A percentile compares a stretch with the other conserved stretches of the same genome.
These are phyloP conservation scores for Oleoguttula mirabilis DNA, from an alignment of 495 filamentous ascomycete species.

Conservation along the genomic window DNA sequence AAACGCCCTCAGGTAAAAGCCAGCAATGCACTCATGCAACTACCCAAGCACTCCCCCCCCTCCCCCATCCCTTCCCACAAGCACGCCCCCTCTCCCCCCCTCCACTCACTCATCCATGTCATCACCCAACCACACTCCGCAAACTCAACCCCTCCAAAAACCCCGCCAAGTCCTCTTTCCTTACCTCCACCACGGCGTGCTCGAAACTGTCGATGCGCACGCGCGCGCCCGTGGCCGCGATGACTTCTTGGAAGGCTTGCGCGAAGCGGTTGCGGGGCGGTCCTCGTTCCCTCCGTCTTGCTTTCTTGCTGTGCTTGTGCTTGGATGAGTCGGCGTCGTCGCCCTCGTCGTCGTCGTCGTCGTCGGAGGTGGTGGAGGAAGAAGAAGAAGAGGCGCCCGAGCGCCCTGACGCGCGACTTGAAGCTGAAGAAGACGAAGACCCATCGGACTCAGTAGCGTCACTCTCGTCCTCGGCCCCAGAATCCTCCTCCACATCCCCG, in stretches of 20 bases:
- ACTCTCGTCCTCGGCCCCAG: constrained; percentile 31
- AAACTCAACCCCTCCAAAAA: constrained; percentile 88
- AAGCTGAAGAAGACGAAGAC: neutral
- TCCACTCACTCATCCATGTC: too few relatives aligned
- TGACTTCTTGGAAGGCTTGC: constrained; percentile 89
- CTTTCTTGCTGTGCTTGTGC: constrained; percentile 40
- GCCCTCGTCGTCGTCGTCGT: constrained; percentile 44
- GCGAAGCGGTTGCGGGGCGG: constrained; percentile 69
- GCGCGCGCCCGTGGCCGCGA: constrained; percentile 76
- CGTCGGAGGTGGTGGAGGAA: neutral
- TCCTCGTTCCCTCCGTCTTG: constrained; percentile 44
- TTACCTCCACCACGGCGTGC: constrained; percentile 90
- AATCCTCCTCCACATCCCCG: constrained; percentile 27
- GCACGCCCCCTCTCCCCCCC: too few relatives aligned
- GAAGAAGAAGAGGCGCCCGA: constrained; percentile 25
- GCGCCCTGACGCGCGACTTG: neutral
- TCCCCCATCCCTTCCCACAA: too few relatives aligned
- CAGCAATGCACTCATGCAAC: too few relatives aligned
- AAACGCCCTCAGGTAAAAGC: too few relatives aligned
- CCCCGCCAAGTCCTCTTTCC: constrained; percentile 82
- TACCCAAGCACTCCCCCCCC: too few relatives aligned
- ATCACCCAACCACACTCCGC: constrained; percentile 57
- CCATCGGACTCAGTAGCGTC: constrained; percentile 16
- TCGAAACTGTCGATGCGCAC: constrained; percentile 95
- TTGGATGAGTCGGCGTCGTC: constrained; percentile 38